Evolutionary conservation across 1,284 basidiomycete genomes (phyloP).

Genomic region (Taiwanofungus camphoratus): DNA sequence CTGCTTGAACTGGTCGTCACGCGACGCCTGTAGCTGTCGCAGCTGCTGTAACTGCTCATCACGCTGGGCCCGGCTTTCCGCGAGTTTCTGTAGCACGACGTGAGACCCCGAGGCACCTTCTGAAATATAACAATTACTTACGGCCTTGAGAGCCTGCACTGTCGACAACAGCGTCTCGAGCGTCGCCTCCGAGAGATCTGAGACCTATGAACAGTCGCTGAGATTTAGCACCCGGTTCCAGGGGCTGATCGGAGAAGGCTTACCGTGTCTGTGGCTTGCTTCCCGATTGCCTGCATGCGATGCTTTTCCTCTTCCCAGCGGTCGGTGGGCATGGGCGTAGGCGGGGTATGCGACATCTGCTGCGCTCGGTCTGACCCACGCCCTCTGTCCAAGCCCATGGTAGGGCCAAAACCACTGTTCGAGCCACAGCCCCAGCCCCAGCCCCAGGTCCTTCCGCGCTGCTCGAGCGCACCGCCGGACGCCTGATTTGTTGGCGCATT

Average conservation of each 20-base stretch:
- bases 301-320: conserved; percentile 17
- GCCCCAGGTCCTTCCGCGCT: not conserved
- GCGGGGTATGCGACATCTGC: conserved; percentile 3
- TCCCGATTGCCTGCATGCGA: conserved; percentile 18
- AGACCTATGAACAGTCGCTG: conserved; percentile 36
- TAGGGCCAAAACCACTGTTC: too few species aligned
- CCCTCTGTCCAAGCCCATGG: too few species aligned
- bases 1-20: conserved; percentile 31
- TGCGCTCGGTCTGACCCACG: not conserved
- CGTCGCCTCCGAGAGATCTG: conserved; percentile 64
- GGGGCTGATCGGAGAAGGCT: conserved; percentile 20
- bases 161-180: conserved; percentile 53
- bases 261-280: conserved; percentile 53
- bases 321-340: conserved; percentile 19
- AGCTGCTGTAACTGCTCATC: conserved; percentile 39
- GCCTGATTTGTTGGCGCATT: too few species aligned
- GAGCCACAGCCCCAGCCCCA: not conserved
- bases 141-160: conserved; percentile 53
- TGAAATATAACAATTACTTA: conserved; percentile 30
- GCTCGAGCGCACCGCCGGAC: not conserved
- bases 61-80: conserved; percentile 49
- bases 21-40: conserved; percentile 26
- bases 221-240: not conserved
- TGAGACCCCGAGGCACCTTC: not conserved
- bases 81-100: conserved; percentile 44